Evolutionary conservation across 2,329 filamentous ascomycete species (phyloP), one percentile per base, ranked within the genome.

Genomic region (Zymoseptoria brevis): DNA sequence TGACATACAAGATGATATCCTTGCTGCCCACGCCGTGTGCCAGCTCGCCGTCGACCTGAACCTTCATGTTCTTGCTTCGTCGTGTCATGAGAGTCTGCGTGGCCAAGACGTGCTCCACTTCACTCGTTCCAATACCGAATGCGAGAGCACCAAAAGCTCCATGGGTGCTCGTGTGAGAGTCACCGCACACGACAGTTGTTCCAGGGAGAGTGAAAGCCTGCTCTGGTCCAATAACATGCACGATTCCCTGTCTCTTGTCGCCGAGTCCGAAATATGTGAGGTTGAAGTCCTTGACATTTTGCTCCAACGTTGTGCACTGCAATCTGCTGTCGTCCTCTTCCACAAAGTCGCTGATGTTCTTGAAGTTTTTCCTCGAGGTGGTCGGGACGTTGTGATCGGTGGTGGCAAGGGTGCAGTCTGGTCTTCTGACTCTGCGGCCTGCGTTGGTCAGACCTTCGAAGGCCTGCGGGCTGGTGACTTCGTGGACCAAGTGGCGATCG

Each of bases 331-430:
- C 94, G 65, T 89, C 88, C 78, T 97, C 92, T 72, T 96, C 85
- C 75, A 97, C 93, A 75, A 99, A 99, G 67, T 89, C 87, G 69
- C 86, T 88, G 72, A 96, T 92, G 69, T 93, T 92, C 79, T 95
- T 97, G 77, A 96, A 89, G 74, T 85, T 87, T 80, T 96, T 96
- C 67, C 94, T 85, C 57, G 92, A 89, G 35, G 87, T 84, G 41
- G 94, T 99, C 57, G 94, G 94, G 60, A 97, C 89, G 77, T 97
- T 99, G 77, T 99, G 93, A 76, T 99, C 94, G 62, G 92, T 95
- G 51, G 94, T 99, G 59, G 90, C 93, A 61, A 99, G 83, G 67
- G 94, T 97, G 82, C 93, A 96, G 77, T 99, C 94, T 60, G 93
- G 92, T 78, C 94, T 84, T 76, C 94, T 87, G 64, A 99, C 92